These are phyloP conservation scores for Populus hybrid DNA, from an alignment of 441 rosid species.

Conservation along the genomic window DNA sequence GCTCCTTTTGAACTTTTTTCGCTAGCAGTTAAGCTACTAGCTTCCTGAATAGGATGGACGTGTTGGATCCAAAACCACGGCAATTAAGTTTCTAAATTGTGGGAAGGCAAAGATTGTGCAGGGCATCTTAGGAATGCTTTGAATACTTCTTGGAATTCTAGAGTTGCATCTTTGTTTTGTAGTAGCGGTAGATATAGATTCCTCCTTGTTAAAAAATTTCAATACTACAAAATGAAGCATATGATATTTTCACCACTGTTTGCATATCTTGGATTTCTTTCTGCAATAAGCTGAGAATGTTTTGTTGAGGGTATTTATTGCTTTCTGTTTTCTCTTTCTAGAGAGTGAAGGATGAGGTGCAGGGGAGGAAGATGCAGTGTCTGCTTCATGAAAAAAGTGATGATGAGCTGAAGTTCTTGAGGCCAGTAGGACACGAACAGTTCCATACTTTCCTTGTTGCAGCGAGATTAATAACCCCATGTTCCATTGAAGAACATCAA, in stretches of 20 bases:
- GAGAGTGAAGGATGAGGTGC: constrained; percentile 75
- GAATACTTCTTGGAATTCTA: no score
- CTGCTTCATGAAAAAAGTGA: constrained; percentile 23
- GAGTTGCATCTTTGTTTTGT: no score
- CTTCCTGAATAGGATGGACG: no score
- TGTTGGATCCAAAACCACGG: no score
- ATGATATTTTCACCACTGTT: not conserved
- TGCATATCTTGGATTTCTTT: no score
- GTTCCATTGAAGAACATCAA: constrained; percentile 29
- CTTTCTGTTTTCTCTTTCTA: constrained; percentile 23
- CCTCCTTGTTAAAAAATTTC: not conserved
- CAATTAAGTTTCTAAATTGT: no score
- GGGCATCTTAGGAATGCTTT: no score
- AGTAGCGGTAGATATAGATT: not conserved
- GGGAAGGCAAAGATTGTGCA: no score
- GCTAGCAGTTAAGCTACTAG: no score
- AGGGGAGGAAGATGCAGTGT: constrained; percentile 46
- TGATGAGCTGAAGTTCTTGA: constrained; percentile 25
- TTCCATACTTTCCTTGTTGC: constrained; percentile 47
- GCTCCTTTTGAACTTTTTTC: no score
- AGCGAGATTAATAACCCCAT: constrained; percentile 22
- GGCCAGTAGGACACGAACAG: constrained; percentile 50
- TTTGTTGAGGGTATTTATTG: not conserved
- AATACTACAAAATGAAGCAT: not conserved
- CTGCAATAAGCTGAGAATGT: no score